Percentiles rank a stretch among this genome's conserved stretches.
These are phyloP conservation scores for Leonotis leonurus DNA, from an alignment of 257 asterid genomes.

Conservation along the genomic window DNA sequence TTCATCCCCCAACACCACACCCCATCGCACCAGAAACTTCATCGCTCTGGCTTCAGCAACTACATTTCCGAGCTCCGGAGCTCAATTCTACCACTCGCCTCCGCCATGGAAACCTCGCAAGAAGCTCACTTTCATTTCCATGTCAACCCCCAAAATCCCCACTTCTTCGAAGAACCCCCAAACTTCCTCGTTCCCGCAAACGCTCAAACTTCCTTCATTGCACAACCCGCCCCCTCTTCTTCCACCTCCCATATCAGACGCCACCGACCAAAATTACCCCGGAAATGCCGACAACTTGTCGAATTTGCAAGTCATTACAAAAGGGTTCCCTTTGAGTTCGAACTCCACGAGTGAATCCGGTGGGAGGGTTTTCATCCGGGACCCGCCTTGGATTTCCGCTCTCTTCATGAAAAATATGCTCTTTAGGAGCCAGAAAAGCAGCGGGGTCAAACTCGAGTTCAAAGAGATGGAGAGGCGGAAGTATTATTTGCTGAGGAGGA, in stretches of 20 bases:
- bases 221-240: constrained; percentile 37
- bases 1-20: neutral
- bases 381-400: constrained; percentile 88
- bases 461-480: constrained; percentile 73
- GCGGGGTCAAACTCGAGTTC: constrained; percentile 52
- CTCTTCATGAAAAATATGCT: constrained; percentile 61
- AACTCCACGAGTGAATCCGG: constrained; percentile 22
- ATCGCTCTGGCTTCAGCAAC: constrained; percentile 66
- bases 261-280: constrained; percentile 43
- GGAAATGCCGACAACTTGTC: constrained; percentile 29
- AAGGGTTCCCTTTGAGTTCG: constrained; percentile 33
- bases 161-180: constrained; percentile 30
- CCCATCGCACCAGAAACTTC: neutral
- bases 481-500: constrained; percentile 55
- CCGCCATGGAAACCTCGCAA: constrained; percentile 34
- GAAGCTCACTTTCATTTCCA: constrained; percentile 27
- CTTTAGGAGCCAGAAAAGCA: constrained; percentile 34
- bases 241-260: constrained; percentile 50
- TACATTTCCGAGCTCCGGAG: constrained; percentile 47
- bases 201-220: constrained; percentile 55
- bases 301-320: constrained; percentile 33
- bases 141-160: constrained; percentile 34
- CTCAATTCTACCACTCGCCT: constrained; percentile 33
- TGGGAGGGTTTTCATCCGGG: constrained; percentile 56
- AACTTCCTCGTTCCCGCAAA: constrained; percentile 45